phyloP scores from a whole-genome alignment of 1,284 basidiomycete genomes.

The Fomitopsis palustris region DNA sequence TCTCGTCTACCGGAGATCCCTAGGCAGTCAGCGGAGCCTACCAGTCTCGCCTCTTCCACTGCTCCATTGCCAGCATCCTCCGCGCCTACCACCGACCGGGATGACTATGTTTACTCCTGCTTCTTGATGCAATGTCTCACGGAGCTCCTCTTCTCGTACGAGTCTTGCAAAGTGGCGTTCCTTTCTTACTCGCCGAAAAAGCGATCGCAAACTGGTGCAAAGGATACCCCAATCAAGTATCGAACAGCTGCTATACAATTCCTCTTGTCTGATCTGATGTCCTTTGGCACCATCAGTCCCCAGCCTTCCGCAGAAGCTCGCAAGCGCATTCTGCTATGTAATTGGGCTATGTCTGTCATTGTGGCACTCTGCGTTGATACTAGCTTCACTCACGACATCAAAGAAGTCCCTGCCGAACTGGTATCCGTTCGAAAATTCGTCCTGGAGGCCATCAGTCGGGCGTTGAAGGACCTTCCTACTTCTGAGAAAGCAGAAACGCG shows the following conservation, averaged over 20 bases:
- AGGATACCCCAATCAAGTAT: conserved; percentile 54
- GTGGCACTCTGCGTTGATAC: conserved; percentile 91
- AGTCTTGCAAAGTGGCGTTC: conserved; percentile 87
- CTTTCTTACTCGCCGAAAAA: conserved; percentile 77
- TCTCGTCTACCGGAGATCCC: conserved; percentile 6
- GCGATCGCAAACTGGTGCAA: conserved; percentile 55
- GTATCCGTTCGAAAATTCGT: conserved; percentile 87
- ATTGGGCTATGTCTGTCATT: conserved; percentile 90
- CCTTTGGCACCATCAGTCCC: conserved; percentile 69
- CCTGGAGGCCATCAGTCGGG: conserved; percentile 83
- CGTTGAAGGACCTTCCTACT: conserved; percentile 79
- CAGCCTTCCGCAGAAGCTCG: conserved; percentile 52
- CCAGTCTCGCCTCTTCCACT: neutral
- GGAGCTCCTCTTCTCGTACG: conserved; percentile 92
- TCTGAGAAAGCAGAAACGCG: conserved; percentile 71
- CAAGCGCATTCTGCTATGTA: conserved; percentile 64
- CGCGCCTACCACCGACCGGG: conserved; percentile 12
- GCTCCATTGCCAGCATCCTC: neutral
- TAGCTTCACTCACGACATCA: conserved; percentile 59
- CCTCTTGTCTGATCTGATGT: conserved; percentile 74
- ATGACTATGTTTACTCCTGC: conserved; percentile 66
- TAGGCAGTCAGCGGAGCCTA: neutral
- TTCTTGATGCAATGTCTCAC: conserved; percentile 92
- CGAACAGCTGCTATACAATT: conserved; percentile 71
- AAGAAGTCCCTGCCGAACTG: conserved; percentile 77